Evolutionary conservation across 257 asterid species (phyloP).

Genomic region (Nicotiana noctiflora): DNA sequence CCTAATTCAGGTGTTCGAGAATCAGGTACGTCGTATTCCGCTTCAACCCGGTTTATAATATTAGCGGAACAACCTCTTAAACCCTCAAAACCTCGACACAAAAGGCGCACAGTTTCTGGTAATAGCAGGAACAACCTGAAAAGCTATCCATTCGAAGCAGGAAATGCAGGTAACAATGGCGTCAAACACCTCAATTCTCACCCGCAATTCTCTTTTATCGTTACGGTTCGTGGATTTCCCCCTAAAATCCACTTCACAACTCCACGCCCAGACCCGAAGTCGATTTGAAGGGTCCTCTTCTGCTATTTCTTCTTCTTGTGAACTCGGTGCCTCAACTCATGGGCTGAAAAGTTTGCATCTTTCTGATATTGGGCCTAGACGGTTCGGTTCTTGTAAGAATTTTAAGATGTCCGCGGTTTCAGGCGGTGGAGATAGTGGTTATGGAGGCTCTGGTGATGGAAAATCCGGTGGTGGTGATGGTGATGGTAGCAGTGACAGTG

Average conservation of each 20-base stretch:
- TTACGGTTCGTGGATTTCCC: constrained; percentile 17
- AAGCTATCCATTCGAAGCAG: background rate
- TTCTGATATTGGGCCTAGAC: constrained; percentile 14
- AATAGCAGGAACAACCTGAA: background rate
- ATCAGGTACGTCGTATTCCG: too few relatives aligned
- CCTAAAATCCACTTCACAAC: constrained; percentile 16
- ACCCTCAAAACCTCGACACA: background rate
- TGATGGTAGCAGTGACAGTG: constrained; percentile 24
- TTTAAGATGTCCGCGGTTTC: constrained; percentile 41
- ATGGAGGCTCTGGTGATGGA: constrained; percentile 52
- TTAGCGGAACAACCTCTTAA: background rate
- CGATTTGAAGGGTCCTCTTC: background rate
- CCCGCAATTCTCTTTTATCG: constrained; percentile 19
- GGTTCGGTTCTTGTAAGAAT: constrained; percentile 18
- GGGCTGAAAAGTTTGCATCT: constrained; percentile 23
- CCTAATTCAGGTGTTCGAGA: too few relatives aligned
- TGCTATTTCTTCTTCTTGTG: constrained; percentile 15
- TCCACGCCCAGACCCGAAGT: constrained; percentile 3
- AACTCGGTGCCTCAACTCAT: background rate
- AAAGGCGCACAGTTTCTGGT: background rate
- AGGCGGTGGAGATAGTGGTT: constrained; percentile 44
- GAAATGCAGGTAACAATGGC: constrained; percentile 23
- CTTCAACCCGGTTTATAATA: too few relatives aligned
- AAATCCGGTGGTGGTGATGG: constrained; percentile 40
- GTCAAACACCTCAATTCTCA: constrained; percentile 23